A percentile compares a stretch with the other conserved stretches of the same genome.
phyloP scores from a whole-genome alignment of 139 green algal genomes.

The Chlamydomonas incerta region DNA sequence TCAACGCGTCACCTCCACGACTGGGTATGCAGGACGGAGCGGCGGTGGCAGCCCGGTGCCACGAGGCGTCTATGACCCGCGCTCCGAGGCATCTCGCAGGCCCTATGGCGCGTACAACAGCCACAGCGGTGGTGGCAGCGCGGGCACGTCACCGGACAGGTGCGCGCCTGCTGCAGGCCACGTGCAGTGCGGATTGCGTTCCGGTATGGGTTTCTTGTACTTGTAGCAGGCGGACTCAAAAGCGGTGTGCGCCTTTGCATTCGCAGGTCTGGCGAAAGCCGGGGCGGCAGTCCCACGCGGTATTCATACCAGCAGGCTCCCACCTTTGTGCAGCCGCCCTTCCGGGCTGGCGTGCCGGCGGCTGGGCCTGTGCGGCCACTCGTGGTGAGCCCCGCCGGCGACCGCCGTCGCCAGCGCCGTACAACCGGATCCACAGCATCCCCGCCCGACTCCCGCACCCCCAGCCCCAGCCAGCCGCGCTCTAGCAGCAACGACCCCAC shows the following conservation, averaged over 20 bases:
- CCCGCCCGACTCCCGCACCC: too few species aligned
- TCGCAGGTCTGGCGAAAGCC: slow-evolving; percentile 9
- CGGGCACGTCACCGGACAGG: background rate
- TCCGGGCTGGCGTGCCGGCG: background rate
- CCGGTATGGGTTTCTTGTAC: too few species aligned
- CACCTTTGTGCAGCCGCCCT: slow-evolving; percentile 9
- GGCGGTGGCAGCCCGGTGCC: background rate
- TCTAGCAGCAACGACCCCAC: background rate
- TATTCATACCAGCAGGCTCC: background rate
- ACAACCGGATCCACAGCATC: too few species aligned
- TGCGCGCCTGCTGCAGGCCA: background rate
- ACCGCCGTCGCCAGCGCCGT: too few species aligned
- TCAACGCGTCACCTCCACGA: too few species aligned
- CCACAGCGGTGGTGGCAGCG: background rate
- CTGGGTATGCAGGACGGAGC: background rate
- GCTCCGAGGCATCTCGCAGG: background rate
- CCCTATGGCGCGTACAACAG: background rate
- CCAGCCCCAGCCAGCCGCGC: slow-evolving; percentile 6
- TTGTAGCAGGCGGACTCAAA: too few species aligned
- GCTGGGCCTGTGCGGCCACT: background rate
- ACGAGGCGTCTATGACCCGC: background rate
- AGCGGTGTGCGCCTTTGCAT: too few species aligned
- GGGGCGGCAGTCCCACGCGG: background rate
- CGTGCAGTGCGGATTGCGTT: too few species aligned
- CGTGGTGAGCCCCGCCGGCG: too few species aligned